Percentiles rank a stretch among this genome's conserved stretches.
These are phyloP conservation scores for Anethum foeniculum DNA, from an alignment of 140 eudicot species.

Conservation along the genomic window DNA sequence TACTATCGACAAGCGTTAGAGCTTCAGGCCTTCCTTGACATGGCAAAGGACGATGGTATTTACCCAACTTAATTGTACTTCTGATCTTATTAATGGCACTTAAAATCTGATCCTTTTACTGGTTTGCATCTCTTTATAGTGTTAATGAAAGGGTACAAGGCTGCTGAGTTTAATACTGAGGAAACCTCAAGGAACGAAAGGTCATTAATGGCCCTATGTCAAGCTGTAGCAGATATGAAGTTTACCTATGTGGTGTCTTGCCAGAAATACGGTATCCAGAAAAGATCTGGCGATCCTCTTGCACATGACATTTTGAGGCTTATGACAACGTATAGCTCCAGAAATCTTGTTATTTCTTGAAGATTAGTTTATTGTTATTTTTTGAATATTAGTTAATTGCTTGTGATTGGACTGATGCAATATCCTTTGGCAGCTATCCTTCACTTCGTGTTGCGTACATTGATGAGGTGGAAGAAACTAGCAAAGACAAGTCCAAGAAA, in stretches of 20 bases:
- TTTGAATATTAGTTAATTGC: background rate
- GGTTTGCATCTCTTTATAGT: constrained; percentile 31
- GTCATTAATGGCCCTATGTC: constrained; percentile 59
- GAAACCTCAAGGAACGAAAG: constrained; percentile 55
- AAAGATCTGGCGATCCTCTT: constrained; percentile 66
- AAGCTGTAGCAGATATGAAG: constrained; percentile 97
- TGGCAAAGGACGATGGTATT: constrained; percentile 87
- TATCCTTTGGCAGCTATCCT: constrained; percentile 66
- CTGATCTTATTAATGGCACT: background rate
- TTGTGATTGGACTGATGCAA: background rate
- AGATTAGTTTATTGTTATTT: background rate
- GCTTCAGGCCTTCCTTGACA: constrained; percentile 96
- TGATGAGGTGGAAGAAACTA: constrained; percentile 84
- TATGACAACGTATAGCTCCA: constrained; percentile 59
- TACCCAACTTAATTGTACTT: constrained; percentile 3
- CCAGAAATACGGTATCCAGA: constrained; percentile 84
- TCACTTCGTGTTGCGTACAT: constrained; percentile 91
- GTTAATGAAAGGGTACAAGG: constrained; percentile 83
- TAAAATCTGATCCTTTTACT: background rate
- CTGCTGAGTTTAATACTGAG: constrained; percentile 55
- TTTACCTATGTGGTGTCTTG: constrained; percentile 87
- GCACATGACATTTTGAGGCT: constrained; percentile 88
- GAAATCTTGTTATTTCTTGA: background rate
- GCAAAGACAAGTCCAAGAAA: constrained; percentile 37
- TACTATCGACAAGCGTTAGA: constrained; percentile 98